Conservation (phyloP, 164 flowering plant species). For the Aristolochia contorta region DNA sequence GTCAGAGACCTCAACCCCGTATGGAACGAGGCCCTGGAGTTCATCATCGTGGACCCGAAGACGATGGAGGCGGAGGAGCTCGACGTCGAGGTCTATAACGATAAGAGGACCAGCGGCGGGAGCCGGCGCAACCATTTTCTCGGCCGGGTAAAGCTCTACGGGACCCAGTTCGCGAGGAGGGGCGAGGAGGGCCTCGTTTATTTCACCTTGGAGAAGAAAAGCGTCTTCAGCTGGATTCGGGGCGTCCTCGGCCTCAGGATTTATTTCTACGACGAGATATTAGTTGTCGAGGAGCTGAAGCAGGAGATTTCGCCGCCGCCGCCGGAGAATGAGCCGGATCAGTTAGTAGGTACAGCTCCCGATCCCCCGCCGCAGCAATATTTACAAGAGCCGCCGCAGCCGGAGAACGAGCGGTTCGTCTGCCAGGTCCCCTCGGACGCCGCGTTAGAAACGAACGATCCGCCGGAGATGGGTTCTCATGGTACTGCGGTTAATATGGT, state of each 20-base stretch:
- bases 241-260: slow-evolving; percentile 75
- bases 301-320: background rate
- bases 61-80: slow-evolving; percentile 68
- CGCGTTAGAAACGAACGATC: slow-evolving; percentile 23
- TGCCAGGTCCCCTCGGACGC: slow-evolving; percentile 20
- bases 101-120: slow-evolving; percentile 44
- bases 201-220: slow-evolving; percentile 76
- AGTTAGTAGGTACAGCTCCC: background rate
- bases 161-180: slow-evolving; percentile 50
- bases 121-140: slow-evolving; percentile 64
- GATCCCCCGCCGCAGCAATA: slow-evolving; percentile 3
- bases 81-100: slow-evolving; percentile 72
- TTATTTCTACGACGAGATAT: slow-evolving; percentile 57
- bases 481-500: slow-evolving; percentile 17
- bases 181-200: slow-evolving; percentile 75
- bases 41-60: slow-evolving; percentile 57
- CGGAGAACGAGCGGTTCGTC: background rate
- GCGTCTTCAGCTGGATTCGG: slow-evolving; percentile 76
- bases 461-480: slow-evolving; percentile 30
- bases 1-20: slow-evolving; percentile 60
- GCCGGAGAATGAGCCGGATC: background rate
- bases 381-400: background rate
- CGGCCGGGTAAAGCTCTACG: slow-evolving; percentile 74
- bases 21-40: slow-evolving; percentile 86
- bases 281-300: slow-evolving; percentile 1